Conservation (phyloP, 2,329 filamentous ascomycete genomes). For the Fusarium lateritium region DNA sequence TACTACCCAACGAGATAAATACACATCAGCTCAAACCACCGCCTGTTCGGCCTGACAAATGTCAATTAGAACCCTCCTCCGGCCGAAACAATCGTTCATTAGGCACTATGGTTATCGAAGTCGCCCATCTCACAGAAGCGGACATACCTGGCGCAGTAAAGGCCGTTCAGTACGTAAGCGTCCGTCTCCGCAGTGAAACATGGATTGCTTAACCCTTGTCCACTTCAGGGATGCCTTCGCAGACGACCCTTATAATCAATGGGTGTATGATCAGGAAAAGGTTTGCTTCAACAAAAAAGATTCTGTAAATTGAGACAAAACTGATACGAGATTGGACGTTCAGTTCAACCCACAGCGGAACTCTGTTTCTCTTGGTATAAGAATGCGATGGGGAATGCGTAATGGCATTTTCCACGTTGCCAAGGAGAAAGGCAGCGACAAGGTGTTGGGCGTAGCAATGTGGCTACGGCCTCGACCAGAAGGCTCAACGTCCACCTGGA, state of each 20-base stretch:
- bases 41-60: no score
- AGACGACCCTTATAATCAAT: slow-evolving; percentile 76
- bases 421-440: slow-evolving; percentile 68
- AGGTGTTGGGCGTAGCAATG: slow-evolving; percentile 79
- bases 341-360: slow-evolving; percentile 74
- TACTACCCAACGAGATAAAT: no score
- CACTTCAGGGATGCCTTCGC: slow-evolving; percentile 73
- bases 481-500: slow-evolving; percentile 68
- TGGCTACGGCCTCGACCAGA: slow-evolving; percentile 74
- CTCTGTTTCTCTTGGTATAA: slow-evolving; percentile 72
- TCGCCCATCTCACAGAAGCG: slow-evolving; percentile 67
- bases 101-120: slow-evolving; percentile 66
- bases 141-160: slow-evolving; percentile 76
- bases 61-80: no score
- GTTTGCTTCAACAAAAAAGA: slow-evolving; percentile 43
- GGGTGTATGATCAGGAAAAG: slow-evolving; percentile 73
- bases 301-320: no score
- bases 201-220: fast-evolving
- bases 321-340: no score
- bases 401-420: slow-evolving; percentile 80
- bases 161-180: slow-evolving; percentile 72
- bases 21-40: no score
- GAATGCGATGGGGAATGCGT: slow-evolving; percentile 79
- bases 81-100: no score
- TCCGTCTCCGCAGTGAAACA: no score